Evolutionary conservation across 2,329 filamentous ascomycete species (phyloP), one percentile per base, ranked within the genome.

Genomic region (Aspergillus fructus): DNA sequence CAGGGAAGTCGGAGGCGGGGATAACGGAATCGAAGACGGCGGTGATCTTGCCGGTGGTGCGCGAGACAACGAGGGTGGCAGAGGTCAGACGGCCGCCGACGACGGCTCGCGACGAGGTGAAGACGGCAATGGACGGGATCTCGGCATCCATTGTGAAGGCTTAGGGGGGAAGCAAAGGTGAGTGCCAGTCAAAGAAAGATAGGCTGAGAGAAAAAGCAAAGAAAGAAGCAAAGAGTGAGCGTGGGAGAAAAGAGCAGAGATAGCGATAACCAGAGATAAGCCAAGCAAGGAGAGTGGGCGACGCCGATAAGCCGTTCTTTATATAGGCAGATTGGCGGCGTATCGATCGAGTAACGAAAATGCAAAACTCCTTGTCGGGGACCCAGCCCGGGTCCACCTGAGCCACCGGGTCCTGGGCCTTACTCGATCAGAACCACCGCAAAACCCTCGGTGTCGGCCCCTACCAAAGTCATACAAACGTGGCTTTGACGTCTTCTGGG

Each of bases 101-200:
- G 50, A 97, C 86, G 56, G 90, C 90, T 66, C 93, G 85, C 24
- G 88, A 89, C 1, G 94, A 97, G 57, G 89, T 89, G 57, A 97
- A 82, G 58, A 97, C 90, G 43, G 85, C 87, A 67, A 93, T 83
- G 17, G 80, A 78, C 53, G 78, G 71, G 50, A 68, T 67, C 17
- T 60, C 41, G 55, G 67, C 37, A 17, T 64, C 58, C 62, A 64
- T 64, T 13, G 56, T 39, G 47, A 33, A 41, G 56, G 40, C 19
- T 55, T 45, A 41, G 30, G 17, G 53, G 43, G 48, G 48, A 17
- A 55, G 34, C 15, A 56, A 50, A 53, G 48, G 49, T 42, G 47
- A 23, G 27, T 33, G 19, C 41, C 45, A 55, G 55, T 39, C 39
- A 55, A 41, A 34, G 50, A 24, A 53, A 64, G 58, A 62, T 61